Evolutionary conservation across 768 basidiomycete genomes (phyloP).

Genomic region (Tephrocybe sp.): DNA sequence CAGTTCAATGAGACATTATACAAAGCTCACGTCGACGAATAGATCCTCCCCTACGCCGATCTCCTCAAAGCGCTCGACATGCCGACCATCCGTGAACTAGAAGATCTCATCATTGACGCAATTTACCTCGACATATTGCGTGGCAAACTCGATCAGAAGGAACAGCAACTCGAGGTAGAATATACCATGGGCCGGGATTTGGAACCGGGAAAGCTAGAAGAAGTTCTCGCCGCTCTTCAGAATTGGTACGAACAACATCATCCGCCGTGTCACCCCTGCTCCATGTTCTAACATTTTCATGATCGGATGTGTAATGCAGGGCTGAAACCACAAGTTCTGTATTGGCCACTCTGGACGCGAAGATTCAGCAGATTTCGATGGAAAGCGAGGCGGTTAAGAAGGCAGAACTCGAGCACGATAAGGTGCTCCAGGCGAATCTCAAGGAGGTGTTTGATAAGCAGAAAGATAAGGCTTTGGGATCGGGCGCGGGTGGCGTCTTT

Average conservation of each 20-base stretch:
- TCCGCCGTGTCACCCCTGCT: not conserved
- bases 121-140: slow-evolving; percentile 89
- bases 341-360: slow-evolving; percentile 67
- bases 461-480: slow-evolving; percentile 54
- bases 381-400: slow-evolving; percentile 38
- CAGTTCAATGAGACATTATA: not conserved
- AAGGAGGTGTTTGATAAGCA: slow-evolving; percentile 64
- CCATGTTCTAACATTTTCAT: not conserved
- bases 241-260: slow-evolving; percentile 54
- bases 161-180: slow-evolving; percentile 86
- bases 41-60: slow-evolving; percentile 81
- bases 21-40: not conserved
- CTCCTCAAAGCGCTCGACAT: slow-evolving; percentile 73
- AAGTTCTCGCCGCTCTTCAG: slow-evolving; percentile 57
- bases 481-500: slow-evolving; percentile 22
- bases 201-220: slow-evolving; percentile 66
- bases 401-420: slow-evolving; percentile 55
- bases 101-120: slow-evolving; percentile 95
- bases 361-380: slow-evolving; percentile 55
- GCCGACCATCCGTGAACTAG: slow-evolving; percentile 80
- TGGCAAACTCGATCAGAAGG: slow-evolving; percentile 92
- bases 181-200: slow-evolving; percentile 92
- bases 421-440: slow-evolving; percentile 45
- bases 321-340: slow-evolving; percentile 68
- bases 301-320: slow-evolving; percentile 37